Evolutionary conservation across 2,329 filamentous ascomycete species (phyloP), one percentile per base, ranked within the genome.

Genomic region (Venturia oleaginea): DNA sequence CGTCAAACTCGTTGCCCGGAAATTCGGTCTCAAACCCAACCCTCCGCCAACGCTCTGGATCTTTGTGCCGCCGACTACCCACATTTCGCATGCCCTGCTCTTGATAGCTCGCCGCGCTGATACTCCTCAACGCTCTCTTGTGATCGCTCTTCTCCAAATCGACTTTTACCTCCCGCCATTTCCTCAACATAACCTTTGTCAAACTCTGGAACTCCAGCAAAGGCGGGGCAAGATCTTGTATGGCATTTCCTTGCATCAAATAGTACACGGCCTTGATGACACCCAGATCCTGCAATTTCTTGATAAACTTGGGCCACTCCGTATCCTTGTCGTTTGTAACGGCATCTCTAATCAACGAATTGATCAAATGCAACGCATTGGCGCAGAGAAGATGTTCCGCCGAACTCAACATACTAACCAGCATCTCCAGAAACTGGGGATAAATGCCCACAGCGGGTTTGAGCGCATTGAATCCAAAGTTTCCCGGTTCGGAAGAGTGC

Each of bases 301-400:
- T 96, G 75, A 99, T 92, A 71, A 97, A 95, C 71, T 90, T 94
- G 60, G 92, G 90, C 92, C 94, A 97, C 71, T 97, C 93, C 66
- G 90, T 86, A 66, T 87, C 84, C 54, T 81, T 81, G 62, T 93
- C 90, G 71, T 84, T 87, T 34, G 89, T 89, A 62, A 97, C 86
- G 5, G 92, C 90, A 74, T 99, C 94, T 62, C 94, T 85, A 79
- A 97, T 96, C 59, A 99, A 81, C 0, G 93, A 91, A 74, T 99
- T 99, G 75, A 99, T 91, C 65, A 99, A 81, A 81, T 96, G 94
- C 63, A 99, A 82, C 1, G 94, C 91, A 77, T 97, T 97, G 68
- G 92, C 93, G 77, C 94, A 97, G 37, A 99, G 83, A 3, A 92
- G 90, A 77, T 99, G 94, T 74, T 99, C 94, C 57, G 92, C 93